Conservation (phyloP, 768 basidiomycete genomes). For the Pleurotus salmoneostramineus region DNA sequence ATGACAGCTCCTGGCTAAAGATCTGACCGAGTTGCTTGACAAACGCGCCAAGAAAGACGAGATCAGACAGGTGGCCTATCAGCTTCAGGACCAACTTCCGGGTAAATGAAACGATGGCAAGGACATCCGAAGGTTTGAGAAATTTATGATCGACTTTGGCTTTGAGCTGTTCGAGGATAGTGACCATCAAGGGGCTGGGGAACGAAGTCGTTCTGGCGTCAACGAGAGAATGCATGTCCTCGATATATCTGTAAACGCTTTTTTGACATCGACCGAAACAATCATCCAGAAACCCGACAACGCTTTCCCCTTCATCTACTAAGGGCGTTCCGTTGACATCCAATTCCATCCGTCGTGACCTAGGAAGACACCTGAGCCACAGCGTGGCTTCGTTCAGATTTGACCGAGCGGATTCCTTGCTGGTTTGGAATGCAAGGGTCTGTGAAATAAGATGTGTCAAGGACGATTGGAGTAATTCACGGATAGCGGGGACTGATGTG, state of each 20-base stretch:
- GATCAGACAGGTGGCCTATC: constrained; percentile 46
- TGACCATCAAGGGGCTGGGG: constrained; percentile 77
- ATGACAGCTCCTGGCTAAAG: constrained; percentile 13
- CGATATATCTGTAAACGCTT: constrained; percentile 84
- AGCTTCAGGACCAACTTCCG: constrained; percentile 62
- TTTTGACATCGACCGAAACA: constrained; percentile 79
- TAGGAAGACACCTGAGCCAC: constrained; percentile 72
- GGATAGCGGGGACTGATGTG: constrained; percentile 48
- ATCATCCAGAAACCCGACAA: constrained; percentile 77
- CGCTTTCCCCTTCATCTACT: constrained; percentile 51
- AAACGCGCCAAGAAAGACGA: constrained; percentile 32
- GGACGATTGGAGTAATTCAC: constrained; percentile 42
- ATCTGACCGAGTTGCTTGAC: constrained; percentile 31
- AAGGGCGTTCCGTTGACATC: constrained; percentile 51
- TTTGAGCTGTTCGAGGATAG: constrained; percentile 71
- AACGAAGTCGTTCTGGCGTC: constrained; percentile 22
- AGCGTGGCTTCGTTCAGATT: constrained; percentile 49
- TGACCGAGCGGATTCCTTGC: constrained; percentile 24
- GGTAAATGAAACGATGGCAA: constrained; percentile 60
- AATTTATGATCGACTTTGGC: constrained; percentile 60
- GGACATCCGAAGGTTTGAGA: constrained; percentile 54
- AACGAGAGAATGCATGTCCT: constrained; percentile 48
- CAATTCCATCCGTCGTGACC: constrained; percentile 26
- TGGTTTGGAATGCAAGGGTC: constrained; percentile 80
- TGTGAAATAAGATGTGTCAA: constrained; percentile 62